Conservation (phyloP, 1,139 yeast genomes). For the Sugiyamaella castrensis region DNA sequence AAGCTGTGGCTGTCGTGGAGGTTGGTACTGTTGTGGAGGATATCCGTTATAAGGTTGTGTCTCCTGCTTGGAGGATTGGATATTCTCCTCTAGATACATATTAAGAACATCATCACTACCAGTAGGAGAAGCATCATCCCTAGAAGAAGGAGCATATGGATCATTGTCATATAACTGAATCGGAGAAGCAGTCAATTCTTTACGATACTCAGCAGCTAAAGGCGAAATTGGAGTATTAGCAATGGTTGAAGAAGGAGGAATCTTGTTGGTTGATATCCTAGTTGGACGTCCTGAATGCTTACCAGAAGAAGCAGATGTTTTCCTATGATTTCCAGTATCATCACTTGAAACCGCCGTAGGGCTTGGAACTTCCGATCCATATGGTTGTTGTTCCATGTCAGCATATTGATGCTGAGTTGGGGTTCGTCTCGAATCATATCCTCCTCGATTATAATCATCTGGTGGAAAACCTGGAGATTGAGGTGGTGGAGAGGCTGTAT, state of each 20-base stretch:
- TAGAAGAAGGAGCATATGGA: neutral
- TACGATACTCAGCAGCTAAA: slow-evolving; percentile 26
- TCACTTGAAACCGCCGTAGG: slow-evolving; percentile 21
- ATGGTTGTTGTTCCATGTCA: slow-evolving; percentile 1
- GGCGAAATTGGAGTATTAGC: slow-evolving; percentile 24
- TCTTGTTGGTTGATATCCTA: slow-evolving; percentile 29
- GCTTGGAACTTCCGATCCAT: slow-evolving; percentile 14
- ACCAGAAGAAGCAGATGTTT: slow-evolving; percentile 7
- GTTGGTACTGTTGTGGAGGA: slow-evolving; percentile 6
- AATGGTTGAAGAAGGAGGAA: slow-evolving; percentile 27
- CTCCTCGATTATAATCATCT: slow-evolving; percentile 1
- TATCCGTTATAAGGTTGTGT: neutral
- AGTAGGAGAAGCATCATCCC: neutral
- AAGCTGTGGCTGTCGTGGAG: slow-evolving; percentile 8
- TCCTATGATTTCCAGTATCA: slow-evolving; percentile 12
- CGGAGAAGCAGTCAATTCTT: slow-evolving; percentile 15
- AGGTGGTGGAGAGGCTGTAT: neutral
- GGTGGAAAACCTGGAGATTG: slow-evolving; percentile 7
- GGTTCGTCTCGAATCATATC: slow-evolving; percentile 4
- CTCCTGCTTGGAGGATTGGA: neutral
- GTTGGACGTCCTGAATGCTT: slow-evolving; percentile 10
- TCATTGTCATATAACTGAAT: slow-evolving; percentile 11
- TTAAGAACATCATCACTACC: slow-evolving; percentile 10
- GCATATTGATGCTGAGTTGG: slow-evolving; percentile 4
- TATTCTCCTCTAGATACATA: slow-evolving; percentile 5